phyloP scores from a whole-genome alignment of 352 stramenopile genomes.

The Peronospora destructor region DNA sequence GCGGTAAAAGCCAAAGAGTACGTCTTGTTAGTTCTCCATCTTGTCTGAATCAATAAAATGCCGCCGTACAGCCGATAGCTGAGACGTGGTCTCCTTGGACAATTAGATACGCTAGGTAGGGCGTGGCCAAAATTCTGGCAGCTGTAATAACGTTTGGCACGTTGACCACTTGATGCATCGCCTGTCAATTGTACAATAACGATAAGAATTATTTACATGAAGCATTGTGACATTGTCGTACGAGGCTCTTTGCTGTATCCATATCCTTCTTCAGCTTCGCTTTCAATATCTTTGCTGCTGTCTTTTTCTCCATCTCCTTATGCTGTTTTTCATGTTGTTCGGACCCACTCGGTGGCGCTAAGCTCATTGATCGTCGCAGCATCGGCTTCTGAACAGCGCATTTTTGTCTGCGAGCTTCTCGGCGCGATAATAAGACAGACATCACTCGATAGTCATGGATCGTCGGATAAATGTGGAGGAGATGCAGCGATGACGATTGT shows the following conservation, averaged over 20 bases:
- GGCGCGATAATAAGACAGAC: constrained; percentile 9
- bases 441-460: constrained; percentile 2
- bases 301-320: constrained; percentile 20
- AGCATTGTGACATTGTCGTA: constrained; percentile 12
- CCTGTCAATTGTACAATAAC: constrained; percentile 19
- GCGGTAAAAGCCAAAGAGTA: not conserved
- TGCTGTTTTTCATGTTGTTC: constrained; percentile 12
- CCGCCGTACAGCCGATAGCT: constrained; percentile 53
- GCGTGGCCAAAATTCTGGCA: constrained; percentile 63
- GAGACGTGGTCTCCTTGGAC: constrained; percentile 54
- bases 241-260: constrained; percentile 38
- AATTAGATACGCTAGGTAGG: constrained; percentile 72
- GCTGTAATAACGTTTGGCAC: constrained; percentile 79
- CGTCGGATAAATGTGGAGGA: not conserved
- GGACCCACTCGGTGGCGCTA: constrained; percentile 4
- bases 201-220: constrained; percentile 1
- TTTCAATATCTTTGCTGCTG: constrained; percentile 33
- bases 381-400: not conserved
- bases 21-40: constrained; percentile 1
- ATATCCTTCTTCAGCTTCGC: constrained; percentile 48
- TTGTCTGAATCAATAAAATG: not conserved
- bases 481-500: constrained; percentile 1
- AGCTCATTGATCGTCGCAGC: constrained; percentile 12
- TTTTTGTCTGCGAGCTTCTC: not conserved
- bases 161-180: constrained; percentile 69